These are phyloP conservation scores for Magnusiomyces tetraspermus DNA, from an alignment of 1,139 yeast species.

Conservation along the genomic window DNA sequence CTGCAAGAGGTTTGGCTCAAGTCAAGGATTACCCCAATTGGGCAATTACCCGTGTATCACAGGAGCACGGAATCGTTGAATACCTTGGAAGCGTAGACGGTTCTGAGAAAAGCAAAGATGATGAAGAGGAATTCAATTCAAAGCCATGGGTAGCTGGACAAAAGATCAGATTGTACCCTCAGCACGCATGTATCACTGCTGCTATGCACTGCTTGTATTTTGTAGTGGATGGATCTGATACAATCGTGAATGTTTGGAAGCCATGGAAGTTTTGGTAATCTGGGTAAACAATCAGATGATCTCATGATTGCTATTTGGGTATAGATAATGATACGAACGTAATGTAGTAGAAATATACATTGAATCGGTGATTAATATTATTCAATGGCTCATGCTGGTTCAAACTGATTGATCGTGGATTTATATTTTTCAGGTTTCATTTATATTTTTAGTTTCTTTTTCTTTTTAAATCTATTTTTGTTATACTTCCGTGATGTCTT, in stretches of 20 bases:
- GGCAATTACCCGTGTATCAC: conserved; percentile 45
- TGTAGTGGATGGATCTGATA: conserved; percentile 42
- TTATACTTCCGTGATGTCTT: too few species aligned
- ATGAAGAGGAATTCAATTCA: conserved; percentile 47
- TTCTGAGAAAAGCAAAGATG: conserved; percentile 32
- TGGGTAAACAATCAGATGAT: too few species aligned
- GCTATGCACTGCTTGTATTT: conserved; percentile 53
- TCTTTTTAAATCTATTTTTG: too few species aligned
- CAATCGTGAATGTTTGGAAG: conserved; percentile 58
- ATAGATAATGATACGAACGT: neutral
- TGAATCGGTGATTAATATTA: neutral
- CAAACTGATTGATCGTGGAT: too few species aligned
- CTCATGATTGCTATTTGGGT: too few species aligned
- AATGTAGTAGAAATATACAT: neutral
- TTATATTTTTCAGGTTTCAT: too few species aligned
- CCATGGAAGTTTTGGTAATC: conserved; percentile 54
- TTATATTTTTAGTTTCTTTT: too few species aligned
- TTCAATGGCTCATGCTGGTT: too few species aligned
- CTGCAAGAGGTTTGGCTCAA: conserved; percentile 44
- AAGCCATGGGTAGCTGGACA: conserved; percentile 43
- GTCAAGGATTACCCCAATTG: conserved; percentile 38
- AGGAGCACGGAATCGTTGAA: conserved; percentile 48
- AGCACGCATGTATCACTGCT: conserved; percentile 68
- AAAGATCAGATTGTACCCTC: conserved; percentile 51
- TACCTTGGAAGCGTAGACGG: conserved; percentile 15